Percentiles rank a stretch among this genome's conserved stretches.
phyloP scores from a whole-genome alignment of 1,139 yeast species.

The Debaryomyces fabryi region DNA sequence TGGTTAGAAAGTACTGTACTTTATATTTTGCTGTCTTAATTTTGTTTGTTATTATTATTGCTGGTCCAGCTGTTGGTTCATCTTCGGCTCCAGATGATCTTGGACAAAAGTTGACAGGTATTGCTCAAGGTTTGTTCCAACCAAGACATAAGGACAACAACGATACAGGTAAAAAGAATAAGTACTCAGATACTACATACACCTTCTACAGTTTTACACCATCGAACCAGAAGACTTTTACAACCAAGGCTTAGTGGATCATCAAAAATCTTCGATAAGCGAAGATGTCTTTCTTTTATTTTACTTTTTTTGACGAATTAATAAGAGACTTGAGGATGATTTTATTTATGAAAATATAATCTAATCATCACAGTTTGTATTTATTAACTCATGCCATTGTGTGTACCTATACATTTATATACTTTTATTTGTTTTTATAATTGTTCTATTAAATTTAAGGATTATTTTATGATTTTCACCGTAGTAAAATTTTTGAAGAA shows the following conservation, averaged over 20 bases:
- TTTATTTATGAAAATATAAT: not conserved
- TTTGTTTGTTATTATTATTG: constrained; percentile 74
- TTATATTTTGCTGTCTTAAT: constrained; percentile 74
- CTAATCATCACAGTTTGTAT: constrained; percentile 1
- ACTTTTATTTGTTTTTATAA: constrained; percentile 6
- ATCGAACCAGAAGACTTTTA: constrained; percentile 52
- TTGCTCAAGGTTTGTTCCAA: constrained; percentile 75
- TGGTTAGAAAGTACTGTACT: constrained; percentile 93
- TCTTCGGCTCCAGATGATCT: constrained; percentile 38
- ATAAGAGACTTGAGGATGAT: not conserved
- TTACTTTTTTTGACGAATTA: not conserved
- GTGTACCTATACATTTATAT: constrained; percentile 9
- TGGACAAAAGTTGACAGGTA: constrained; percentile 20
- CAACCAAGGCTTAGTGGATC: constrained; percentile 57
- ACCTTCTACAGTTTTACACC: constrained; percentile 55
- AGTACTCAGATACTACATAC: constrained; percentile 41
- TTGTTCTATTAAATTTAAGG: constrained; percentile 10
- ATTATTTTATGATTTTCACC: constrained; percentile 1
- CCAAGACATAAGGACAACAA: constrained; percentile 81
- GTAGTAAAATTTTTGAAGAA: not conserved
- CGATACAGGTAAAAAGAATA: constrained; percentile 67
- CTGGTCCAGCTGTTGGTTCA: constrained; percentile 85
- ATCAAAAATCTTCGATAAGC: not conserved
- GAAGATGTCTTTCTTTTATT: not conserved
- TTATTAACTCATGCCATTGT: constrained; percentile 2